Evolutionary conservation across 805 yeast species (phyloP).

Genomic region (Starmerella bombi): DNA sequence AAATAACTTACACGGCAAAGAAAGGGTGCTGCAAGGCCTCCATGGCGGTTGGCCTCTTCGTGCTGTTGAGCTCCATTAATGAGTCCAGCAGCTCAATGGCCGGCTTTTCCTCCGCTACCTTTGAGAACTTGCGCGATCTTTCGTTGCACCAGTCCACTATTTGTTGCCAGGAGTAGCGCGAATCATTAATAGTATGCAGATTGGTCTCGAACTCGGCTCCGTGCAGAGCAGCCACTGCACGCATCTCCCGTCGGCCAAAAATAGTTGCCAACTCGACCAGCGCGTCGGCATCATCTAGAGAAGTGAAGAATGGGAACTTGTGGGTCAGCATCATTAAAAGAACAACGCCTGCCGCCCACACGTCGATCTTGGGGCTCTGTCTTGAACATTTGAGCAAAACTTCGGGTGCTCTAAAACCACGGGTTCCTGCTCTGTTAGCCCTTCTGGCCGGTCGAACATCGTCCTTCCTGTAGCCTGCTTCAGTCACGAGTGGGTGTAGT

Average conservation of each 20-base stretch:
- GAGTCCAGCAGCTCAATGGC: conserved; percentile 31
- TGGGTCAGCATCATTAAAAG: conserved; percentile 62
- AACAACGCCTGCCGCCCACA: conserved; percentile 89
- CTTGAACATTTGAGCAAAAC: conserved; percentile 75
- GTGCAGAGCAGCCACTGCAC: conserved; percentile 67
- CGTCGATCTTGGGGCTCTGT: conserved; percentile 69
- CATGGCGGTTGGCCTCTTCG: conserved; percentile 49
- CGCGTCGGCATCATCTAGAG: conserved; percentile 88
- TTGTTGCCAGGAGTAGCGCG: conserved; percentile 30
- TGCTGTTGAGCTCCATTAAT: conserved; percentile 60
- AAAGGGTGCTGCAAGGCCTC: conserved; percentile 52
- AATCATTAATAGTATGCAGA: conserved; percentile 38
- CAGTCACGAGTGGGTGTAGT: conserved; percentile 22
- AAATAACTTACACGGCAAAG: conserved; percentile 26
- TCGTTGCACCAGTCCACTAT: conserved; percentile 29
- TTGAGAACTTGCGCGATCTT: conserved; percentile 1
- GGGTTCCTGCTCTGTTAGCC: conserved; percentile 93
- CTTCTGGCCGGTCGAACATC: conserved; percentile 81
- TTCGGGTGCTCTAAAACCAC: conserved; percentile 93
- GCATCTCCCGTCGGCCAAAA: conserved; percentile 63
- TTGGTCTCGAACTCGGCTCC: conserved; percentile 74
- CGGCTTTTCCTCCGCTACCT: conserved; percentile 14
- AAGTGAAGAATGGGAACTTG: conserved; percentile 86
- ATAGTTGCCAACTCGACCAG: conserved; percentile 68
- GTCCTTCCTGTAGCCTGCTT: conserved; percentile 68